Conservation (phyloP, 2,329 filamentous ascomycete genomes). For the Phoma sp. region DNA sequence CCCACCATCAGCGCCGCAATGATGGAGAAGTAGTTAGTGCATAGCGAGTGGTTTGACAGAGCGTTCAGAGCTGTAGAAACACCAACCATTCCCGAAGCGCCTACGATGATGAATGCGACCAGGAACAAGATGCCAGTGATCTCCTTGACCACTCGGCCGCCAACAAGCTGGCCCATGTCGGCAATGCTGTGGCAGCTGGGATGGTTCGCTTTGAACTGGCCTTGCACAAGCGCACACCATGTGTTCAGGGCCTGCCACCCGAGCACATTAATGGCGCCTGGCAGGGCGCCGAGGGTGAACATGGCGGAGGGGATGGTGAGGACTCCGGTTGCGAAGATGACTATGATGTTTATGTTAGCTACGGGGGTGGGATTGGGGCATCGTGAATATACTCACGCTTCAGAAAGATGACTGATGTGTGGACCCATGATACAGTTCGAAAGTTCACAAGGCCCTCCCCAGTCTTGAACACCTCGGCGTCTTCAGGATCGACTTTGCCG, state of each 20-base stretch:
- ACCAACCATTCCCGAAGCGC: constrained; percentile 64
- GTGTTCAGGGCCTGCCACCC: constrained; percentile 58
- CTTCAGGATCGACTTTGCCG: constrained; percentile 34
- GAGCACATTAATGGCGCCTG: constrained; percentile 55
- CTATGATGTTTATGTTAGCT: constrained; percentile 16
- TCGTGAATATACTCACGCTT: constrained; percentile 45
- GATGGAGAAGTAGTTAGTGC: constrained; percentile 65
- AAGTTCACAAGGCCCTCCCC: constrained; percentile 58
- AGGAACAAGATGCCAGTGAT: constrained; percentile 62
- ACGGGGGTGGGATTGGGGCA: too few relatives aligned
- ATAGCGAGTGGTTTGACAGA: constrained; percentile 63
- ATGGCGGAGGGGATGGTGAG: constrained; percentile 58
- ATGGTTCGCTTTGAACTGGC: constrained; percentile 59
- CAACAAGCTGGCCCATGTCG: constrained; percentile 65
- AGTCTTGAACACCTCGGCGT: constrained; percentile 59
- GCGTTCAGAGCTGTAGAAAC: constrained; percentile 66
- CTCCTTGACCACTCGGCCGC: constrained; percentile 60
- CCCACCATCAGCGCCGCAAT: constrained; percentile 61
- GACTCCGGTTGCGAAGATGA: constrained; percentile 59
- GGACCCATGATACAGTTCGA: constrained; percentile 60
- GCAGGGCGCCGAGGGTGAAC: constrained; percentile 56
- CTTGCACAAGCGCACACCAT: constrained; percentile 57
- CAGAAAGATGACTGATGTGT: constrained; percentile 59
- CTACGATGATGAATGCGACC: constrained; percentile 62
- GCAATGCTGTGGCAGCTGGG: constrained; percentile 60